Conservation (phyloP, 164 flowering plant species). For the Macadamia tetraphylla region DNA sequence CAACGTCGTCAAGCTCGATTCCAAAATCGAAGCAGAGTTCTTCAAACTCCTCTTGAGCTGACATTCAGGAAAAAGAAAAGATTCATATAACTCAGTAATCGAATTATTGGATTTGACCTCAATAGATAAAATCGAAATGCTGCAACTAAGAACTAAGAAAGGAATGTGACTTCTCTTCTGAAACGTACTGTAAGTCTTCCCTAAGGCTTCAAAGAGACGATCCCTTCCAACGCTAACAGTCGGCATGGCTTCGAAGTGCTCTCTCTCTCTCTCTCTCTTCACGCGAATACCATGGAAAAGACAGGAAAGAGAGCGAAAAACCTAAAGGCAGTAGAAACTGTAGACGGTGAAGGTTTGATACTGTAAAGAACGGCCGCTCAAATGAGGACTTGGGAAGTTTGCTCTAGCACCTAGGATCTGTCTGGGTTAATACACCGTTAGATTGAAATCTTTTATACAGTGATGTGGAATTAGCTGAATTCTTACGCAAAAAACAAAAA, state of each 20-base stretch:
- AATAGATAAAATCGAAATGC: neutral
- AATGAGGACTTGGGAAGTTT: too few species aligned
- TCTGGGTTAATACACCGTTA: too few species aligned
- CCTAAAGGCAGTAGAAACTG: too few species aligned
- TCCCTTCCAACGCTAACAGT: constrained; percentile 85
- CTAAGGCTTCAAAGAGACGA: constrained; percentile 67
- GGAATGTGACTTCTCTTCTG: neutral
- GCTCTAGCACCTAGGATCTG: too few species aligned
- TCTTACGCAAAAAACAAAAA: too few species aligned
- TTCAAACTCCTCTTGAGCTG: constrained; percentile 86
- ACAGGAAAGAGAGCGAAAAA: too few species aligned
- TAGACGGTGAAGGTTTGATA: too few species aligned
- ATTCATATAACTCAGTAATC: neutral
- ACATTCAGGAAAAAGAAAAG: neutral
- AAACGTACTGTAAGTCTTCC: constrained; percentile 61
- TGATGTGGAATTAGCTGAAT: too few species aligned
- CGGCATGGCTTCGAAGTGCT: constrained; percentile 47
- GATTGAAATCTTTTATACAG: too few species aligned
- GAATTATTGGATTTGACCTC: neutral
- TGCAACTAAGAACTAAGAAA: neutral
- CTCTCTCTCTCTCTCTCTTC: too few species aligned
- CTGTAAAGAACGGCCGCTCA: too few species aligned
- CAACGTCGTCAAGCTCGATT: constrained; percentile 95
- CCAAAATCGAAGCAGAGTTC: constrained; percentile 81
- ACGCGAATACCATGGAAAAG: too few species aligned